These are phyloP conservation scores for Cephaloascus albidus DNA, from an alignment of 805 yeast species.

Conservation along the genomic window DNA sequence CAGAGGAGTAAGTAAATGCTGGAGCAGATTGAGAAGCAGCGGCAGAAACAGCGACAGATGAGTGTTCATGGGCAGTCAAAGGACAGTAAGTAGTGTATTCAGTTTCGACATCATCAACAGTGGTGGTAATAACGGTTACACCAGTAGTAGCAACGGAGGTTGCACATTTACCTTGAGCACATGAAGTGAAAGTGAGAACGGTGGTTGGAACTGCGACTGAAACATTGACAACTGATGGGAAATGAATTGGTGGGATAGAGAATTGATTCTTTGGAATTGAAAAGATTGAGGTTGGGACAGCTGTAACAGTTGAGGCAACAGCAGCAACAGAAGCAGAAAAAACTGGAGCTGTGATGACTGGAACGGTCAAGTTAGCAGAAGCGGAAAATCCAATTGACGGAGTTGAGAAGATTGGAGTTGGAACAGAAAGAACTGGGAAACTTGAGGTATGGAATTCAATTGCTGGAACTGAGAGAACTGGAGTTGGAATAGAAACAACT, in stretches of 20 bases:
- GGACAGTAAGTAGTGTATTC: constrained; percentile 17
- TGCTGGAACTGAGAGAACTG: no score
- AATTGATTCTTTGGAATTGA: no score
- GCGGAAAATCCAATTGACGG: background rate
- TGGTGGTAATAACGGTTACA: constrained; percentile 9
- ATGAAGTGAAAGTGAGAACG: constrained; percentile 10
- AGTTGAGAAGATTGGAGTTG: constrained; percentile 1
- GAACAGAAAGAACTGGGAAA: no score
- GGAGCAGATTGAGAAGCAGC: no score
- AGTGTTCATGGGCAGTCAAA: constrained; percentile 3
- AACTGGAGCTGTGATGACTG: no score
- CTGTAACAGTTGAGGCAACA: background rate
- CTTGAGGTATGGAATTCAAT: no score
- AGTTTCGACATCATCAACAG: constrained; percentile 12
- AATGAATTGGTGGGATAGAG: background rate
- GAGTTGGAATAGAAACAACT: background rate
- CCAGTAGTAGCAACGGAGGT: constrained; percentile 10
- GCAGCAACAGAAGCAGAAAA: background rate
- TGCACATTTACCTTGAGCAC: constrained; percentile 7
- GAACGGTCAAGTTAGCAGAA: background rate
- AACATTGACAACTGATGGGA: background rate
- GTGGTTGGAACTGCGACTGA: constrained; percentile 4
- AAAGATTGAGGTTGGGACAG: background rate
- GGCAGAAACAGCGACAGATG: background rate
- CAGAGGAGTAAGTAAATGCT: no score